Base-by-base conservation (phyloP, 2,329 filamentous ascomycete genomes). In the Zymoseptoria pseudotritici region DNA sequence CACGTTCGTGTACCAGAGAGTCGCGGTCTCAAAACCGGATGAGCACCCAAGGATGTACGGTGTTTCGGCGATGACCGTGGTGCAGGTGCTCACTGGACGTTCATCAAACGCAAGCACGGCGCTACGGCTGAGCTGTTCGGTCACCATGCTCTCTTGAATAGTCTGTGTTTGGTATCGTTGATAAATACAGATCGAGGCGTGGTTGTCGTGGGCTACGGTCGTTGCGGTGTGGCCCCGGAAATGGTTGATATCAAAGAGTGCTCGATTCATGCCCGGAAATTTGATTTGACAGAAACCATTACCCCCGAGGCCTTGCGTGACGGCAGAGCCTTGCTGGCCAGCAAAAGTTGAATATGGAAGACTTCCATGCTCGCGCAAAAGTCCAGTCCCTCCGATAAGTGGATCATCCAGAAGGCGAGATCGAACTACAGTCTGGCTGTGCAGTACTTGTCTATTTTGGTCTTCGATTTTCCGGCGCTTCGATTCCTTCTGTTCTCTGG, bases 401-500 rank as follows among this genome's bases (percentile, higher is more conserved):
- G 52, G n/a, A 13, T 53, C 8, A 10, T 29, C 26, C n/a, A 31
- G 22, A n/a, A 53, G 17, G 8, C 20, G 52, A 11, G 24, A 17
- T n/a, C 22, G 29, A 53, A 53, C 13, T 8, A 53, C 49, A 36
- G 46, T 57, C 5, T 57, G 54, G 17, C 20, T 19, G n/a, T 53
- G 50, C 19, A 54, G 21, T 19, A 13, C 24, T n/a, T 26, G 50
- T 10, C 50, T 13, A 2, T 46, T 3, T 21, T 49, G 8, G n/a
- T 56, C 26, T 29, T 22, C 36, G 69, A 66, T 50, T 64, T 68
- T 67, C 63, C 72, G 65, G 66, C 69, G 69, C 60, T 71, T 71
- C 24, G 70, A 46, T 61, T 66, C 61, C 63, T 72, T 67, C 64
- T 68, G 55, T 69, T 78, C 66, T 22, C 66, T 67, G 42, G 66